Evolutionary conservation across 768 basidiomycete genomes (phyloP).

Genomic region (Tephrocybe sp.): DNA sequence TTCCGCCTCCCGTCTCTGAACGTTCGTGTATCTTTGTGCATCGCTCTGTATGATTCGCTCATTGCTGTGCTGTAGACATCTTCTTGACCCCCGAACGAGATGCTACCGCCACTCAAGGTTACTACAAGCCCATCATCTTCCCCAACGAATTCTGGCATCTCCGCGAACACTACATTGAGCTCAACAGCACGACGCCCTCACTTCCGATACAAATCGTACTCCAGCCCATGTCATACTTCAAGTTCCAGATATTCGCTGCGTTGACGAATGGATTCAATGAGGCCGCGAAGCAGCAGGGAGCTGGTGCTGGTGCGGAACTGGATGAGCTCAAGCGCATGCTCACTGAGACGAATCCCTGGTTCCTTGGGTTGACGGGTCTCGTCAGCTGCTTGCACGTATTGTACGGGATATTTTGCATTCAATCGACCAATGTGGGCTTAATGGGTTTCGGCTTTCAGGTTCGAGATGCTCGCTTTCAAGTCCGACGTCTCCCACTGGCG

Average conservation of each 20-base stretch:
- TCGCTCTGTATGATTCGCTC: constrained; percentile 1
- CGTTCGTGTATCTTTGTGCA: constrained; percentile 41
- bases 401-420: constrained; percentile 41
- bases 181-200: constrained; percentile 78
- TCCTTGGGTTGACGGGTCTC: constrained; percentile 77
- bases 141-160: constrained; percentile 96
- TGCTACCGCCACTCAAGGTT: constrained; percentile 58
- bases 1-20: constrained; percentile 59
- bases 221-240: constrained; percentile 81
- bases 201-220: constrained; percentile 82
- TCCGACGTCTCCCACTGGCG: constrained; percentile 95
- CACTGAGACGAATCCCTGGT: constrained; percentile 83
- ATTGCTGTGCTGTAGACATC: constrained; percentile 47
- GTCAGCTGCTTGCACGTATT: constrained; percentile 88
- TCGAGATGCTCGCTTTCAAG: constrained; percentile 96
- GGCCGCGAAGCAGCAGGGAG: constrained; percentile 74
- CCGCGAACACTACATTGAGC: constrained; percentile 74
- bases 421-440: constrained; percentile 6
- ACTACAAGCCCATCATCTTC: constrained; percentile 86
- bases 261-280: constrained; percentile 88
- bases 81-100: constrained; percentile 61
- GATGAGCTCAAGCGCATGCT: constrained; percentile 97
- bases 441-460: constrained; percentile 39
- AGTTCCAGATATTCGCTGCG: constrained; percentile 83
- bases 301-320: constrained; percentile 62